Percentiles rank a stretch among this genome's conserved stretches.
Evolutionary conservation across 2,329 filamentous ascomycete species (phyloP).

Genomic region (Fusarium poae): DNA sequence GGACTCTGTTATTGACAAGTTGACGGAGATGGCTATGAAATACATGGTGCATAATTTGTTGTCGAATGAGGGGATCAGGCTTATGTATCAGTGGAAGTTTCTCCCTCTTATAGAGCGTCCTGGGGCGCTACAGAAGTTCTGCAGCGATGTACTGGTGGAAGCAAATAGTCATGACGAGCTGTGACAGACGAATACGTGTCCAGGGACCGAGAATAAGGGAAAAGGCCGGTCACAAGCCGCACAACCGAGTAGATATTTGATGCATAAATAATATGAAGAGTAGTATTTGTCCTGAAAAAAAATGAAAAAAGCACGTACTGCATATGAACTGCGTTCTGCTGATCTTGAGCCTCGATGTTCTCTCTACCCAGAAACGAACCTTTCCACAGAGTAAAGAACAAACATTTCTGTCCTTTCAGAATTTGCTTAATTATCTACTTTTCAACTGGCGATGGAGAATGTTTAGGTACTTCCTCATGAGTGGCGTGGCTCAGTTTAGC

Average conservation of each 20-base stretch:
- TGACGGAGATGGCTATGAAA: no score
- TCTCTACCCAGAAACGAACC: neutral
- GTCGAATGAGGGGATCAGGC: no score
- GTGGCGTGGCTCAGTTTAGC: slow-evolving; percentile 30
- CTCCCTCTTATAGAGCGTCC: no score
- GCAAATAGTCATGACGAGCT: no score
- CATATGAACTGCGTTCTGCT: neutral
- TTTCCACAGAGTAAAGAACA: neutral
- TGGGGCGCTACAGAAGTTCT: no score
- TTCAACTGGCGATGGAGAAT: neutral
- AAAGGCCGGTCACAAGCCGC: no score
- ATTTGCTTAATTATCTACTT: neutral
- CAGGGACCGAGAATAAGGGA: no score
- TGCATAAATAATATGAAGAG: neutral
- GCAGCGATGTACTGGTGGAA: no score
- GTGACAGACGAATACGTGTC: no score
- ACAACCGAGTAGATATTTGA: neutral
- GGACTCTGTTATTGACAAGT: no score
- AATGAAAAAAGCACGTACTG: neutral
- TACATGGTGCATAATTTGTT: no score
- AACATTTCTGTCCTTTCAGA: neutral
- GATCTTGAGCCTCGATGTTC: neutral
- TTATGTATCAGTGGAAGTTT: no score
- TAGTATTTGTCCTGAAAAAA: neutral
- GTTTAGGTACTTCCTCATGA: slow-evolving; percentile 9